Evolutionary conservation across 805 yeast species (phyloP), one percentile per base, ranked within the genome.

Genomic region (Isabelozyma rhagii): DNA sequence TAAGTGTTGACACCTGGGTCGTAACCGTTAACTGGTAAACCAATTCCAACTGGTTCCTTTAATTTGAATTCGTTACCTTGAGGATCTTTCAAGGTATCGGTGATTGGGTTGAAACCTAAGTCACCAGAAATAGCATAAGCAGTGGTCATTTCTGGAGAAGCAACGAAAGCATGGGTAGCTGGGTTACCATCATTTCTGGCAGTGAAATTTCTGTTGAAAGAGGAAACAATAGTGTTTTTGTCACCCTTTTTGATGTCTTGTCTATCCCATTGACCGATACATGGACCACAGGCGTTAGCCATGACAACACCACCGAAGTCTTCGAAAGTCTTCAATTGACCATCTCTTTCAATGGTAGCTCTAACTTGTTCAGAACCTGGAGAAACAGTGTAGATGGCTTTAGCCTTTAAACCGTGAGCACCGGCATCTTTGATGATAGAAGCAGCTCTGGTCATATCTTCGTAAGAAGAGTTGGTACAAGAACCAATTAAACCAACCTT

Each of bases 221-320:
- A 90, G 41, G 97, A 89, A 64, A 93, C 93, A 73, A 93, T 93
- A 63, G 97, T 93, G 82, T 93, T 93, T 77, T 89, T 87, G 73
- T 89, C 96, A 69, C 92, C 94, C 81, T 89, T 90, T 79, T 89
- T 84, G 71, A 89, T 83, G 70, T 89, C 92, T 65, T 80, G 87
- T 76, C 98, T 87, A 72, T 92, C 97, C 98, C 98, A 93, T 80
- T 93, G 97, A 66, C 98, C 98, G 68, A 92, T 92, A 82, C 98
- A 92, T 68, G 98, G 98, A 66, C 98, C 98, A 81, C 98, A 93
- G 51, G 98, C 98, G 69, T 93, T 93, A 54, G 98, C 97, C 67
- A 93, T 79, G 49, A 93, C 97, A 53, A 86, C 81, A 69, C 96
- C 98, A 61, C 97, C 97, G 63, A 87, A 88, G 64, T 89, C 90